Base-by-base conservation (phyloP, 306 rosid species). In the Spatholobus suberectus region DNA sequence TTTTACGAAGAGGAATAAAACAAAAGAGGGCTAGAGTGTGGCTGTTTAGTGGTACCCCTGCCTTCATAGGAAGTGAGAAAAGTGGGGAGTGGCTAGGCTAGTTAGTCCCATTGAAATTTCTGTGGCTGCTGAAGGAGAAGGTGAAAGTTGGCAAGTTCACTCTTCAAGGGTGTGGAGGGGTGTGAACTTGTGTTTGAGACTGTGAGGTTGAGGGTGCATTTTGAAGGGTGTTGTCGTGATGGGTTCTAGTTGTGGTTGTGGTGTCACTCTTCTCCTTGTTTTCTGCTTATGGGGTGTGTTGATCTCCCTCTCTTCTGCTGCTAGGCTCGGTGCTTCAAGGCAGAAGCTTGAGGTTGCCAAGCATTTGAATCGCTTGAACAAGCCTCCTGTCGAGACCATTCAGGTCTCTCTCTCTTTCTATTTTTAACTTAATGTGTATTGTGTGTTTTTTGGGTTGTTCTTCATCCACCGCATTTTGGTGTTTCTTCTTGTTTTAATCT, bases 311-410 rank as follows among this genome's bases (percentile, higher is more conserved):
- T 84, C 89, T n/a, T 91, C 83, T 79, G 96, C 92, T 5, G 82
- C 94, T 54, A 89, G 99, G 78, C 80, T 89, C 38, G 80, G 89
- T 81, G 86, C 70, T 75, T 87, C 97, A 24, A 87, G 90, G 76
- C 98, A 94, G 87, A 91, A 86, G 73, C 89, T 96, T 79, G 98
- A 96, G 73, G 88, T 94, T 34, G 87, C 76, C 72, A 94, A 87
- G 86, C 99, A 92, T 78, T 92, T 96, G 88, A 83, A 89, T 68
- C 98, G 97, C 34, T 83, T 96, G 82, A 96, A 96, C 89, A 96
- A 96, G 76, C 91, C 95, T 47, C 79, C 98, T 81, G 86, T 90
- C 5, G 91, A 94, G 75, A 90, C 87, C 91, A 94, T 96, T 77
- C 76, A 94, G 98, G 97, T 96, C 13, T 1, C 18, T 5, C 2